A percentile compares a stretch with the other conserved stretches of the same genome.
phyloP scores from a whole-genome alignment of 176 grass and related monocot species.

The Poa pratensis region DNA sequence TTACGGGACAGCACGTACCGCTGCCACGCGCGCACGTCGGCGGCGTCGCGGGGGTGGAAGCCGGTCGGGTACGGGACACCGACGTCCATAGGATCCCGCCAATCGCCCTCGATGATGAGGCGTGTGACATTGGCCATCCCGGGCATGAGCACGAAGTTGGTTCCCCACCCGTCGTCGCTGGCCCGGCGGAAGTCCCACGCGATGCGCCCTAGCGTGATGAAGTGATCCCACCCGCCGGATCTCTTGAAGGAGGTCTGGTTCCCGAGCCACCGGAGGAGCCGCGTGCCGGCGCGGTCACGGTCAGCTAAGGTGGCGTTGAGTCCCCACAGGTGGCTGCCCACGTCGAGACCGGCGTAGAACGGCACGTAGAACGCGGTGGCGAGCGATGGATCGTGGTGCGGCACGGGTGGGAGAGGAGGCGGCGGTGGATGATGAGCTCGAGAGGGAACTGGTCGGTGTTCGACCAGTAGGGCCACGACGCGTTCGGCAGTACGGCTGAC shows the following conservation, averaged over 20 bases:
- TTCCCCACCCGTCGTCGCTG: conserved; percentile 62
- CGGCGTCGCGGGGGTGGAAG: conserved; percentile 68
- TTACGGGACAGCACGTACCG: conserved; percentile 52
- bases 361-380: conserved; percentile 79
- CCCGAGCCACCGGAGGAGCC: conserved; percentile 66
- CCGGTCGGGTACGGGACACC: conserved; percentile 81
- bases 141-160: conserved; percentile 64
- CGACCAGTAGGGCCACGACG: conserved; percentile 61
- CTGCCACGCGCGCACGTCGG: conserved; percentile 75
- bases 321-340: conserved; percentile 79
- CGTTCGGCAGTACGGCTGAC: conserved; percentile 27
- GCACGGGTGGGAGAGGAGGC: conserved; percentile 77
- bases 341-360: conserved; percentile 83
- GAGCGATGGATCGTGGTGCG: conserved; percentile 62
- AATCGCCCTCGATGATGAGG: conserved; percentile 68
- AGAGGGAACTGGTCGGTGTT: conserved; percentile 84
- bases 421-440: conserved; percentile 77
- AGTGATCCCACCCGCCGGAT: conserved; percentile 83
- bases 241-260: conserved; percentile 56
- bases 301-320: conserved; percentile 48
- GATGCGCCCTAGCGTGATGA: conserved; percentile 80
- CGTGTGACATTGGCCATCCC: conserved; percentile 82
- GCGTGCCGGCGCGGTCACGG: conserved; percentile 57
- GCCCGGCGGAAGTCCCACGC: conserved; percentile 93
- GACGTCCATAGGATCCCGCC: conserved; percentile 60